Evolutionary conservation across 805 yeast species (phyloP).

Genomic region (Metschnikowia henanensis): DNA sequence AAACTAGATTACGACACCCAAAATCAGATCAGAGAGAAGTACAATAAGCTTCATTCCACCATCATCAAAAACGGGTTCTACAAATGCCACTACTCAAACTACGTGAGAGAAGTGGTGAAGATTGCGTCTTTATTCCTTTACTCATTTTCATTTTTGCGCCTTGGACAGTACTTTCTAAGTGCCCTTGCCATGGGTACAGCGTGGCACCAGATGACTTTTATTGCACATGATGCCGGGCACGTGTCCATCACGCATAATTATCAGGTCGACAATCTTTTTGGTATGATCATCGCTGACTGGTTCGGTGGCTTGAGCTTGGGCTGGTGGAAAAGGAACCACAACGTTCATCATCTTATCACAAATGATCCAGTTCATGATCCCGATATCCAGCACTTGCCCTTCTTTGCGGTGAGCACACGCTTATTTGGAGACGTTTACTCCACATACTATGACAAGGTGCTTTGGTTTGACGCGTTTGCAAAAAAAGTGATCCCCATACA

Average conservation of each 20-base stretch:
- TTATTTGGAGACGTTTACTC: conserved; percentile 71
- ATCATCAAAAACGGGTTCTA: conserved; percentile 62
- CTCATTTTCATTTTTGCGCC: conserved; percentile 49
- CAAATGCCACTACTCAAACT: conserved; percentile 71
- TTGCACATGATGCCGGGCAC: conserved; percentile 92
- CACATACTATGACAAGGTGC: conserved; percentile 69
- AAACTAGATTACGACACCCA: conserved; percentile 70
- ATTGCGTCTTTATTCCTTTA: conserved; percentile 53
- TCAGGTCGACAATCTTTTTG: conserved; percentile 71
- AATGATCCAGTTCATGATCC: conserved; percentile 95
- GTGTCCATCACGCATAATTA: conserved; percentile 79
- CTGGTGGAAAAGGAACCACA: conserved; percentile 95
- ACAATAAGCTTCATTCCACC: conserved; percentile 56
- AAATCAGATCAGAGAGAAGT: conserved; percentile 50
- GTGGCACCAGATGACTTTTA: conserved; percentile 89
- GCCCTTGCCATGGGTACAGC: conserved; percentile 70
- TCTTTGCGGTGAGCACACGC: conserved; percentile 79
- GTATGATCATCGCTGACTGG: conserved; percentile 72
- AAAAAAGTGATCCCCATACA: conserved; percentile 60
- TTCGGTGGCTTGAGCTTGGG: conserved; percentile 88
- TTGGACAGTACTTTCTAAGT: conserved; percentile 48
- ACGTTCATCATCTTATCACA: conserved; percentile 90
- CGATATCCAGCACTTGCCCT: conserved; percentile 90
- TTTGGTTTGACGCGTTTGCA: conserved; percentile 71
- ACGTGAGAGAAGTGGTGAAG: conserved; percentile 66